A percentile compares a stretch with the other conserved stretches of the same genome.
phyloP scores from a whole-genome alignment of 805 yeast species.

The Candida argentea region DNA sequence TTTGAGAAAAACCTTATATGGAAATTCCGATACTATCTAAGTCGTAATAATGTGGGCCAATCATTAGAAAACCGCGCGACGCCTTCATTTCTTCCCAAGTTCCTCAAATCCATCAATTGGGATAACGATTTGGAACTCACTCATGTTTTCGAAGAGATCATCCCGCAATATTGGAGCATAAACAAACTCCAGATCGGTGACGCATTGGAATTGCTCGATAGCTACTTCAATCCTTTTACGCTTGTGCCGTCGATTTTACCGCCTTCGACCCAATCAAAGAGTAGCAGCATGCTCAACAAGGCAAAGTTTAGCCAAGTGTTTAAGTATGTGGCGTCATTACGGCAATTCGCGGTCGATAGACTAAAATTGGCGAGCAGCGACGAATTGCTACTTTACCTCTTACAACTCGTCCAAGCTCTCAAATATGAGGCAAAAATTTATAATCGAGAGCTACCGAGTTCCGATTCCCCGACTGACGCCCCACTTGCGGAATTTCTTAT shows the following conservation, averaged over 20 bases:
- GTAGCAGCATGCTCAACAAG: conserved; percentile 9
- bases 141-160: conserved; percentile 61
- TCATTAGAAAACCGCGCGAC: conserved; percentile 23
- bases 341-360: conserved; percentile 84
- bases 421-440: conserved; percentile 51
- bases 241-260: conserved; percentile 9
- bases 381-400: conserved; percentile 69
- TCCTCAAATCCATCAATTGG: conserved; percentile 83
- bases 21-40: conserved; percentile 75
- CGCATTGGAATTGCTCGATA: conserved; percentile 77
- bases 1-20: conserved; percentile 82
- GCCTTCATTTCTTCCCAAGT: conserved; percentile 51
- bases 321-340: conserved; percentile 44
- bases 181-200: conserved; percentile 75
- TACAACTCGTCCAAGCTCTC: conserved; percentile 87
- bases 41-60: conserved; percentile 34
- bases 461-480: conserved; percentile 23
- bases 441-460: conserved; percentile 7
- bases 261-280: background rate
- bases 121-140: conserved; percentile 70
- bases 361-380: conserved; percentile 67
- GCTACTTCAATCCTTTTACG: conserved; percentile 49
- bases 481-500: conserved; percentile 71
- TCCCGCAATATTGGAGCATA: conserved; percentile 49
- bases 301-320: conserved; percentile 21